Conservation (phyloP, 805 yeast genomes). For the Candida dajiaensis region DNA sequence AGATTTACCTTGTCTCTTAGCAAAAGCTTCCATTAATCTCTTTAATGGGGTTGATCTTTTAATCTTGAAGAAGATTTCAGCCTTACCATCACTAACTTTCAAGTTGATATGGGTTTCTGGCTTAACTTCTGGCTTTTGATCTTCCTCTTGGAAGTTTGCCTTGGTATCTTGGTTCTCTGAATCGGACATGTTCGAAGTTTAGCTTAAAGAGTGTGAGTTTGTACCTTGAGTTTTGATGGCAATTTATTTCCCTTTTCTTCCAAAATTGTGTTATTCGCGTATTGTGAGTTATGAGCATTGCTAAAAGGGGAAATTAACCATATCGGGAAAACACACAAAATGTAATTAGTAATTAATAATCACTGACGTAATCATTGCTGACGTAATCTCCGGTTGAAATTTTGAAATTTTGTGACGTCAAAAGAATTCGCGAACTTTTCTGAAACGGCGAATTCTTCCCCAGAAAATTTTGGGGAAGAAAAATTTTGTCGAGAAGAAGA, state of each 20-base stretch:
- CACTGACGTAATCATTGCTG: too few species aligned
- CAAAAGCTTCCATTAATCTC: conserved; percentile 95
- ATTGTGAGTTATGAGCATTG: not conserved
- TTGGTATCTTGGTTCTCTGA: conserved; percentile 28
- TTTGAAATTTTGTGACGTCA: too few species aligned
- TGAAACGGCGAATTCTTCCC: too few species aligned
- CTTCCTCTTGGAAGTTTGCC: conserved; percentile 25
- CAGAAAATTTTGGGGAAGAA: not conserved
- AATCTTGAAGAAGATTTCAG: conserved; percentile 94
- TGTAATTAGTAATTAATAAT: too few species aligned
- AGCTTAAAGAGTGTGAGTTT: too few species aligned
- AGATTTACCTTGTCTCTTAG: conserved; percentile 94
- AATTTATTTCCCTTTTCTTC: not conserved
- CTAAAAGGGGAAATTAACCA: not conserved
- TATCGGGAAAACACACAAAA: not conserved
- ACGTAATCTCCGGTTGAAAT: not conserved
- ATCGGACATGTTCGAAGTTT: conserved; percentile 22
- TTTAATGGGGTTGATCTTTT: conserved; percentile 87
- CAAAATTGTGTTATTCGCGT: not conserved
- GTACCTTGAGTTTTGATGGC: not conserved
- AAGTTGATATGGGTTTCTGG: conserved; percentile 83
- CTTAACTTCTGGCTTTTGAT: conserved; percentile 43
- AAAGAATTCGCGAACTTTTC: too few species aligned
- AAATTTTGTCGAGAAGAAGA: not conserved
- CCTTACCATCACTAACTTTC: conserved; percentile 89